These are phyloP conservation scores for Houttuynia cordata DNA, from an alignment of 164 flowering plant species.

Conservation along the genomic window DNA sequence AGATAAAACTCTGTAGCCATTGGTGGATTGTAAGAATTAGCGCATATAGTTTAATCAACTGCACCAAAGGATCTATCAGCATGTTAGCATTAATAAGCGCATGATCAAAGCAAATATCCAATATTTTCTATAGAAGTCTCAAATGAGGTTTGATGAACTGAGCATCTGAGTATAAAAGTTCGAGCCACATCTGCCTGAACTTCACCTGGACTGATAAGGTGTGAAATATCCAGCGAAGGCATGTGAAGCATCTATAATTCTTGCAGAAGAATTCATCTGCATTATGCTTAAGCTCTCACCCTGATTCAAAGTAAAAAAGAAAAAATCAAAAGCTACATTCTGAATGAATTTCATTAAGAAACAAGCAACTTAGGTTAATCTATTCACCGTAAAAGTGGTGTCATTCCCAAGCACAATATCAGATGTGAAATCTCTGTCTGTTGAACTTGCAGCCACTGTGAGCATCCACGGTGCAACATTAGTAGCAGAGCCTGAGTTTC, in stretches of 20 bases:
- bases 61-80: too few species aligned
- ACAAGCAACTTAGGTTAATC: not conserved
- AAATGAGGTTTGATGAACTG: not conserved
- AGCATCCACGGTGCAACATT: conserved; percentile 83
- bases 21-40: too few species aligned
- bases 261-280: conserved; percentile 31
- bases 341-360: not conserved
- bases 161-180: not conserved
- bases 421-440: conserved; percentile 67
- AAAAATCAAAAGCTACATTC: not conserved
- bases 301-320: conserved; percentile 15
- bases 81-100: not conserved
- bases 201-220: conserved; percentile 85
- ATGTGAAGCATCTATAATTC: conserved; percentile 53
- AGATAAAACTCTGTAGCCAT: too few species aligned
- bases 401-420: conserved; percentile 42
- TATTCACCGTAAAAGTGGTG: conserved; percentile 30
- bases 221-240: conserved; percentile 63
- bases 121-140: not conserved
- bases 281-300: conserved; percentile 56
- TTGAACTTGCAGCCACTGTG: conserved; percentile 72
- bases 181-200: conserved; percentile 6
- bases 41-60: too few species aligned
- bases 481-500: conserved; percentile 47
- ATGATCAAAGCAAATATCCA: too few species aligned